phyloP scores from a whole-genome alignment of 2,329 filamentous ascomycete species.

The Aureobasidium sp. region DNA sequence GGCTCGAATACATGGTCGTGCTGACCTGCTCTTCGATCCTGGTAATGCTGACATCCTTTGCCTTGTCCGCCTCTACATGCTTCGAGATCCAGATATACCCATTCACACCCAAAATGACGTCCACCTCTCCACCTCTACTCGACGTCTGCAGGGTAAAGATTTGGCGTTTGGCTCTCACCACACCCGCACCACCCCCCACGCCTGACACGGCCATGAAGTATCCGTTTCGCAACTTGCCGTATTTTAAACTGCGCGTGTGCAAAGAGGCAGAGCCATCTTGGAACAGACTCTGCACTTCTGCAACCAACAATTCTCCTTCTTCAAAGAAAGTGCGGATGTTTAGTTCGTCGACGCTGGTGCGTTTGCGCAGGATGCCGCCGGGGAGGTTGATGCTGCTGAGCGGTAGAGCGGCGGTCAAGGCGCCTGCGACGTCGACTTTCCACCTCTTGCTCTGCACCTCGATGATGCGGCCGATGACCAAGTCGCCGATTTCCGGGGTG shows the following conservation, averaged over 20 bases:
- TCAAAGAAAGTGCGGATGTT: slow-evolving; percentile 97
- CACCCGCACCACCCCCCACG: slow-evolving; percentile 69
- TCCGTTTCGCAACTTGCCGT: slow-evolving; percentile 92
- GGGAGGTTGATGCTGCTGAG: slow-evolving; percentile 90
- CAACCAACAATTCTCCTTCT: slow-evolving; percentile 88
- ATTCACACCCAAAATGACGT: slow-evolving; percentile 88
- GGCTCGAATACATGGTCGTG: slow-evolving; percentile 82
- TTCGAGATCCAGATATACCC: slow-evolving; percentile 95
- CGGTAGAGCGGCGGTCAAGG: slow-evolving; percentile 76
- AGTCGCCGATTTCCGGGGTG: slow-evolving; percentile 89
- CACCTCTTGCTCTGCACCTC: slow-evolving; percentile 91
- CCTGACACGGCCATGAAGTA: slow-evolving; percentile 78
- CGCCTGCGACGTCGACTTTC: slow-evolving; percentile 89
- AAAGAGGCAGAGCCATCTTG: slow-evolving; percentile 78
- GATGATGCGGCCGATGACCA: slow-evolving; percentile 87
- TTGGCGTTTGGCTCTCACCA: slow-evolving; percentile 77
- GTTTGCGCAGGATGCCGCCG: slow-evolving; percentile 80
- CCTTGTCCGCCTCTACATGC: slow-evolving; percentile 57
- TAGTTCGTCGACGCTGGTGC: slow-evolving; percentile 92
- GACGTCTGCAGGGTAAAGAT: slow-evolving; percentile 69
- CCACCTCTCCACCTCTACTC: slow-evolving; percentile 60
- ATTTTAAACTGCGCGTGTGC: slow-evolving; percentile 85
- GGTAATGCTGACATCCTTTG: slow-evolving; percentile 60
- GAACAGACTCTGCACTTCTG: slow-evolving; percentile 87
- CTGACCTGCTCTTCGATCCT: slow-evolving; percentile 82